Evolutionary conservation across 164 flowering plant genomes (phyloP).

Genomic region (Macadamia integrifolia): DNA sequence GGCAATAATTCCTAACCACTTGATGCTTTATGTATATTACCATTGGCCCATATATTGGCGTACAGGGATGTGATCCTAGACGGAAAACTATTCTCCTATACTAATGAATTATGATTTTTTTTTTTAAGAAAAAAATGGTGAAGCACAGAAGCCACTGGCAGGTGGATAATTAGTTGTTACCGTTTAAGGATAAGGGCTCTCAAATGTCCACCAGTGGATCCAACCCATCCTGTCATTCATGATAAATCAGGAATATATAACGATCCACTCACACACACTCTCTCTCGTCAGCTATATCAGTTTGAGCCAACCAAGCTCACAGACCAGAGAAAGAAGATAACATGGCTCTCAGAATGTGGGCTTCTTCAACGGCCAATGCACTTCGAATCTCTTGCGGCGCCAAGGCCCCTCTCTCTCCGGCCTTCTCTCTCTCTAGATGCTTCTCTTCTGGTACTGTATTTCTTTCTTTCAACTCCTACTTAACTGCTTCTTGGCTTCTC

Average conservation of each 20-base stretch:
- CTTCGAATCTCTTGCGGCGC: slow-evolving; percentile 54
- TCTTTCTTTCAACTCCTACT: not conserved
- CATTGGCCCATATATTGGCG: too few species aligned
- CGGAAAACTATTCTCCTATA: too few species aligned
- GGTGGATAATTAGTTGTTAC: too few species aligned
- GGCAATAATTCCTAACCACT: too few species aligned
- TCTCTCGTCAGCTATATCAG: not conserved
- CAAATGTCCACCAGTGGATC: not conserved
- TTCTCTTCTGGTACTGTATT: slow-evolving; percentile 71
- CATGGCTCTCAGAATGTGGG: slow-evolving; percentile 97
- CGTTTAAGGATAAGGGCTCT: not conserved
- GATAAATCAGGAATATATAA: slow-evolving; percentile 15
- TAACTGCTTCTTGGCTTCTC: too few species aligned
- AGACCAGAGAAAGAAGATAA: slow-evolving; percentile 3
- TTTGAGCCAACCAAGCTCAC: slow-evolving; percentile 14
- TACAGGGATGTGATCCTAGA: too few species aligned
- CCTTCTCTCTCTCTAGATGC: slow-evolving; percentile 69
- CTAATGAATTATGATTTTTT: too few species aligned
- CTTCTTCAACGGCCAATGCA: slow-evolving; percentile 93
- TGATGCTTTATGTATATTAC: too few species aligned
- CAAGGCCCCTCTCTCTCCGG: slow-evolving; percentile 34
- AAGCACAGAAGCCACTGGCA: too few species aligned
- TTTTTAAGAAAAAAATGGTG: too few species aligned
- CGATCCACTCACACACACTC: not conserved
- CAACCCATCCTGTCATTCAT: slow-evolving; percentile 11